Evolutionary conservation across 805 yeast genomes (phyloP).

Genomic region (Torulaspora indica): DNA sequence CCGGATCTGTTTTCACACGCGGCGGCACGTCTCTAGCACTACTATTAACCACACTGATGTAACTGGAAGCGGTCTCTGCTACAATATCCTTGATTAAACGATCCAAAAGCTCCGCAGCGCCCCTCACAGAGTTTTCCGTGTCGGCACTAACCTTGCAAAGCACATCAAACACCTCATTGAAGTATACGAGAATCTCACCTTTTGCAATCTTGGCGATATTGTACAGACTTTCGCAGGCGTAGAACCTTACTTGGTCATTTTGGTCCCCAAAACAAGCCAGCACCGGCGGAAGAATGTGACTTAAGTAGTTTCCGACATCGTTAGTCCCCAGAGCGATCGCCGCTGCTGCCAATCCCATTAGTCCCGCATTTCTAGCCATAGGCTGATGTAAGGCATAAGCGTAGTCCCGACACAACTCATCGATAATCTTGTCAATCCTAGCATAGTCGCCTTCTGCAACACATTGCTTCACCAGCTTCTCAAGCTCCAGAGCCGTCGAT

Average conservation of each 20-base stretch:
- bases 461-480: conserved; percentile 68
- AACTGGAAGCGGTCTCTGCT: conserved; percentile 87
- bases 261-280: conserved; percentile 95
- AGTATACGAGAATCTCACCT: conserved; percentile 85
- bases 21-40: conserved; percentile 42
- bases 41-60: conserved; percentile 65
- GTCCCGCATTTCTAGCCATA: conserved; percentile 88
- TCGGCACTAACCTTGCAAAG: conserved; percentile 87
- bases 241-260: conserved; percentile 93
- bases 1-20: conserved; percentile 45
- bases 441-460: conserved; percentile 30
- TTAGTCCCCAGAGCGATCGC: conserved; percentile 85
- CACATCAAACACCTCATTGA: conserved; percentile 93
- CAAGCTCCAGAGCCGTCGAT: conserved; percentile 72
- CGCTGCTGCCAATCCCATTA: conserved; percentile 92
- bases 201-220: conserved; percentile 95
- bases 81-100: conserved; percentile 89
- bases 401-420: conserved; percentile 69
- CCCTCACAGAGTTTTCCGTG: conserved; percentile 83
- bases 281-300: conserved; percentile 86
- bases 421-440: conserved; percentile 49
- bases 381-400: conserved; percentile 83
- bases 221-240: conserved; percentile 93
- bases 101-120: conserved; percentile 92
- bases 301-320: conserved; percentile 78